Conservation (phyloP, 805 yeast genomes). For the Pichia ethanolica region DNA sequence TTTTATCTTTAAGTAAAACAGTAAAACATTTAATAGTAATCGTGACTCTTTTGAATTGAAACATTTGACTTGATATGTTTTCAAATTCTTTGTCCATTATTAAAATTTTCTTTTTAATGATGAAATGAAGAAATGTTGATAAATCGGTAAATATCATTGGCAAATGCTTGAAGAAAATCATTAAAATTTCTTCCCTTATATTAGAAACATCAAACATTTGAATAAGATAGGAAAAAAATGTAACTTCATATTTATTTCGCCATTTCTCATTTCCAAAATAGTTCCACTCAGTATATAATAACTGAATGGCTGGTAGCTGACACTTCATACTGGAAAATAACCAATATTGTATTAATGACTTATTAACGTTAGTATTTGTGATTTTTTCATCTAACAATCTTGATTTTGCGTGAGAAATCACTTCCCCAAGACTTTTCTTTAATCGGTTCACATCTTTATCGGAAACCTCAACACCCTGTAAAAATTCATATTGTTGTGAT, state of each 20-base stretch:
- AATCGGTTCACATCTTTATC: slow-evolving; percentile 4
- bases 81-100: neutral
- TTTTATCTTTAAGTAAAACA: neutral
- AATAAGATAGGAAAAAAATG: slow-evolving; percentile 14
- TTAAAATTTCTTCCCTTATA: neutral
- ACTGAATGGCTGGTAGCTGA: slow-evolving; percentile 7
- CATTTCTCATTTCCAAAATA: slow-evolving; percentile 20
- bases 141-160: slow-evolving; percentile 1
- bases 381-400: slow-evolving; percentile 1
- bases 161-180: slow-evolving; percentile 9
- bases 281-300: slow-evolving; percentile 25
- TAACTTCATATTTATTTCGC: slow-evolving; percentile 16
- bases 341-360: slow-evolving; percentile 7
- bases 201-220: neutral
- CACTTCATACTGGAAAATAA: slow-evolving; percentile 2
- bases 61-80: neutral
- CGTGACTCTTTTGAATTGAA: neutral
- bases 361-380: neutral
- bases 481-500: slow-evolving; percentile 4
- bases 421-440: slow-evolving; percentile 5
- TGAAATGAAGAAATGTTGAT: neutral
- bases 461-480: slow-evolving; percentile 1
- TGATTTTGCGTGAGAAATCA: neutral
- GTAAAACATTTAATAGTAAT: slow-evolving; percentile 7
- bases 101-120: neutral